Evolutionary conservation across 345 rosid genomes (phyloP), one percentile per base, ranked within the genome.

Genomic region (Camelina laxa): DNA sequence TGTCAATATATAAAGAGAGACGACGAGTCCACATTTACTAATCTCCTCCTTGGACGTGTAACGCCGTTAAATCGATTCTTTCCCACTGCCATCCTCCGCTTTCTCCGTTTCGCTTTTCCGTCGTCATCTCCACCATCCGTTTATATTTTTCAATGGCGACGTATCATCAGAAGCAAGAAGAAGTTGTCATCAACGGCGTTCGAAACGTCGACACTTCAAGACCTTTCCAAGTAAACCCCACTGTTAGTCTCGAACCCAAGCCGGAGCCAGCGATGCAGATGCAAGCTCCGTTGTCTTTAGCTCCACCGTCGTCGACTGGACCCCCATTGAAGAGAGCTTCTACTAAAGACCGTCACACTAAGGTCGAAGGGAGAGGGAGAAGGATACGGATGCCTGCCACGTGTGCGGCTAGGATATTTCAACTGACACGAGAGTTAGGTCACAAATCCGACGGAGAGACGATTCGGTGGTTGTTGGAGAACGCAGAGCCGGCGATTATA

Each of bases 371-470:
- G 8, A 82, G 98, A 24, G 97, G 97, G 9, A 77, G 97, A 83
- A 88, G 98, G 88, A 89, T 93, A 83, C 89, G 98, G 72, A 93
- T 93, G 91, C 98, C 98, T 0, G 93, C 97, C 76, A 83, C 96
- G 17, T 90, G 97, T 73, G 98, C 98, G 3, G 97, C 98, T 35
- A 80, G 98, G 82, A 88, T 93, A 60, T 91, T 93, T 60, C 98
- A 93, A 35, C 50, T 93, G 56, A 93, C 98, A 3, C 80, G 98
- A 22, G 98, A 93, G 75, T 80, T 93, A 2, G 97, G 97, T 8
- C 97, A 91, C 75, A 93, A 86, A 70, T 93, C 97, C 14, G 98
- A 93, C 67, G 98, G 98, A 0, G 98, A 93, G 50, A 93, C 98
- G 20, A 89, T 93, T 59, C 82, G 91, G 60, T 93, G 98, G 98